These are phyloP conservation scores for Tuber calosporum DNA, from an alignment of 495 filamentous ascomycete species.

Conservation along the genomic window DNA sequence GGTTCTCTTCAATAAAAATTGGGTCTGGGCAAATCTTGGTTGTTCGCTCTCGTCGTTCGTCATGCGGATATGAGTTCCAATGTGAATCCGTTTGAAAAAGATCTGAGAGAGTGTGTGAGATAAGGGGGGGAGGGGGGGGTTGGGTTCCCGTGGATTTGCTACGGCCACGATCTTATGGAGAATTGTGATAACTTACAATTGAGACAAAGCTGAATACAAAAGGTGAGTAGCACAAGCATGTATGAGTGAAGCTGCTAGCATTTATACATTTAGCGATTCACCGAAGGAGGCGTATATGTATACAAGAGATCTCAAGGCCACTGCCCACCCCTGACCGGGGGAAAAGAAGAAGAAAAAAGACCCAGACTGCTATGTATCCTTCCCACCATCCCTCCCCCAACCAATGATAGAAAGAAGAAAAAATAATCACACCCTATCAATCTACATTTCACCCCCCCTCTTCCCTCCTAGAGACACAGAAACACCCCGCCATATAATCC, in stretches of 20 bases:
- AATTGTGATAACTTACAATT: neutral
- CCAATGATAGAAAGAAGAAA: neutral
- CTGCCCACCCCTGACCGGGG: neutral
- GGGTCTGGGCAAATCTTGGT: neutral
- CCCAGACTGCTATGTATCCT: neutral
- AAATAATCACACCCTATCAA: neutral
- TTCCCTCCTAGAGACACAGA: neutral
- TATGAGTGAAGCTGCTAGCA: neutral
- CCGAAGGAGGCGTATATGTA: neutral
- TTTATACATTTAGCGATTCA: conserved; percentile 4
- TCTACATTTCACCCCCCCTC: neutral
- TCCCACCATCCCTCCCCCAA: neutral
- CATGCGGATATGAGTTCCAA: neutral
- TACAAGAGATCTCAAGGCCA: neutral
- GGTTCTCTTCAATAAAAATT: conserved; percentile 5
- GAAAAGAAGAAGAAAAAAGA: too few species aligned
- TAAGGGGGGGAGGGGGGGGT: neutral
- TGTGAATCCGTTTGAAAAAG: neutral
- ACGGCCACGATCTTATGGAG: neutral
- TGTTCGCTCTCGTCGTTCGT: neutral
- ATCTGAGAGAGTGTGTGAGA: neutral
- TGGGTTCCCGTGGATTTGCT: neutral
- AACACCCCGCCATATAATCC: neutral
- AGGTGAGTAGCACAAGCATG: neutral
- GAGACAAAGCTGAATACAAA: neutral